Evolutionary conservation across 345 rosid species (phyloP), one percentile per base, ranked within the genome.

Genomic region (Gossypium arboreum): DNA sequence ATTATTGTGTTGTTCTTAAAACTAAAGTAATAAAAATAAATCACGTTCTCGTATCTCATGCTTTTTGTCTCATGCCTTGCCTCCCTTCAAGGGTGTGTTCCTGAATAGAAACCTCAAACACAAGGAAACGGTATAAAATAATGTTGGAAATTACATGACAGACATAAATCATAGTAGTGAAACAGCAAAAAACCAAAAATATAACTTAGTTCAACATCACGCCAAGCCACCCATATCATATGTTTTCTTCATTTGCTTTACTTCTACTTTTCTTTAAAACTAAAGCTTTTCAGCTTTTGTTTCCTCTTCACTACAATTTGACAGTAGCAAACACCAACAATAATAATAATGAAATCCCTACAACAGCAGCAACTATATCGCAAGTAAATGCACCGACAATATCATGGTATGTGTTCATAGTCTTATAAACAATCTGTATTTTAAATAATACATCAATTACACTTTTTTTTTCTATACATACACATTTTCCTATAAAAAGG

Each of bases 21-120:
- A 60, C 72, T 11, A 74, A 22, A 45, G 12, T 60, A 65, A n/a
- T 54, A 25, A 81, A 50, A 54, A 39, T 6, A 18, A 68, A 80
- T 82, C 79, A 73, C 84, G 81, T 70, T 79, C 83, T 76, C 73
- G 81, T 41, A 81, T 78, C 79, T 83, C 85, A 76, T 68, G 84
- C 83, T 79, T 85, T 85, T 75, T 76, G 84, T 87, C 81, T 9
- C 93, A 86, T 83, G 87, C 83, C 80, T 79, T 84, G 92, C 86
- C 87, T 87, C 85, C 87, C 73, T 62, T 57, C 45, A 24, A 76
- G 86, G 88, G 86, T 57, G 12, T n/a, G 22, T 2, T 54, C 22
- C 29, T 57, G 61, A 57, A 22, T 57, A 10, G 9, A 52, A 57
- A 74, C 81, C 72, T 20, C 7, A 45, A 12, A 56, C 41, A 34